Base-by-base conservation (phyloP, 768 basidiomycete genomes). In the Trametes villosa region DNA sequence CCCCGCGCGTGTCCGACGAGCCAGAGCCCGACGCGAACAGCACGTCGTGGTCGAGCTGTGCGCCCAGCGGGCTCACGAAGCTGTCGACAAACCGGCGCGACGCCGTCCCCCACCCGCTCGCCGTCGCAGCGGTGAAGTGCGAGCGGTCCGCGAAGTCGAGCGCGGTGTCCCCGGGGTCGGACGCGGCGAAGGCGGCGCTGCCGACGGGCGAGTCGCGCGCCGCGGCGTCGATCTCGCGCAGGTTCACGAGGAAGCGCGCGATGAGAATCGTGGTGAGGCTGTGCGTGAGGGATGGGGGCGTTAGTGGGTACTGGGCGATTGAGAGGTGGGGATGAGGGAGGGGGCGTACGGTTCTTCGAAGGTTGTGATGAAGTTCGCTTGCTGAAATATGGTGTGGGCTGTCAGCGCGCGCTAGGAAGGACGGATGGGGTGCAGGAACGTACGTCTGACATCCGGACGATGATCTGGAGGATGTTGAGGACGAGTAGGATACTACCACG, bases 171-270 rank as follows among this genome's bases (percentile, higher is more conserved):
- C 30, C 20, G 9, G 26, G 13, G 31, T 20, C n/a, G n/a, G n/a
- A n/a, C n/a, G n/a, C 27, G 47, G 17, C 17, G 27, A 5, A 11
- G 4, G 48, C 31, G 9, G n/a, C 48, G 48, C 29, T 27, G 17
- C 2, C 17, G 30, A 13, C 17, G 29, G 8, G 34, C 6, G 33
- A 36, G 49, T 15, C 20, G 34, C 11, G 27, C 34, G 33, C 13
- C 42, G 44, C 26, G 30, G 38, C 51, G 31, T 57, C 36, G 26
- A 63, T 45, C 20, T 58, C 56, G 45, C 62, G 62, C 13, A 63
- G 56, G 46, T 63, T 59, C 27, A 63, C 40, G 33, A 63, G 38
- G 53, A 63, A 63, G 42, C 62, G 62, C 11, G 62, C 58, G 48
- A 59, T 45, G 50, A 63, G 29, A 11, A 58, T 57, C 22, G 62